Evolutionary conservation across 352 stramenopile genomes (phyloP), one percentile per base, ranked within the genome.

Genomic region (Lagenidium sp.): DNA sequence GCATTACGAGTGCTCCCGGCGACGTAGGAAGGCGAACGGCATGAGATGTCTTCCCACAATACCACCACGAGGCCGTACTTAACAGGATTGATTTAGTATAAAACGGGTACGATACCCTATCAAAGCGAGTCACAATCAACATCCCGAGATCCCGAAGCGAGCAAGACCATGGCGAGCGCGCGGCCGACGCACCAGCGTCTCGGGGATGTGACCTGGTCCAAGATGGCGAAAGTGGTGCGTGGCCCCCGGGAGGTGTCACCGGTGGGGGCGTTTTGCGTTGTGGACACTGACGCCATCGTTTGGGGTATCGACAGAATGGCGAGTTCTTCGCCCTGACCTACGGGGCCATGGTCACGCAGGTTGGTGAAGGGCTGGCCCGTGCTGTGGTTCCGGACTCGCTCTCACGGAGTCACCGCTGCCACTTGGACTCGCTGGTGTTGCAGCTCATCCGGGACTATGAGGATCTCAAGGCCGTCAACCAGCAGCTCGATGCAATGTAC

Each of bases 271-370:
- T n/a, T 18, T 3, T 8, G 8, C 28, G 8, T 32, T 15, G 28
- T 32, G 28, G 8, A 18, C 25, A 8, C 8, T 32, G 8, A 22
- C 22, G 23, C 10, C 26, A 5, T 16, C 6, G 10, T 39, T 16
- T 6, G 15, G 2, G 42, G 20, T 48, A 22, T 16, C 19, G n/a
- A n/a, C n/a, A 59, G 80, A 99, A 98, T 56, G 92, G 94, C n/a
- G 96, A 99, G 68, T 77, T 99, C 25, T 98, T 99, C 51, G 87
- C 95, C 28, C 68, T 99, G 40, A 99, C 95, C 7, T 99, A 99
- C 66, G 96, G 96, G 25, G 90, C 93, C 15, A 83, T 98, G 51
- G 90, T 99, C 18, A 97, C 85, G 6, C 90, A 98, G 68, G 71
- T 82, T 36, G 11, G 35, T 40, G 10, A 15, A 19, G 12, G 23